phyloP scores from a whole-genome alignment of 345 rosid species.

The Eucalyptus cloeziana region DNA sequence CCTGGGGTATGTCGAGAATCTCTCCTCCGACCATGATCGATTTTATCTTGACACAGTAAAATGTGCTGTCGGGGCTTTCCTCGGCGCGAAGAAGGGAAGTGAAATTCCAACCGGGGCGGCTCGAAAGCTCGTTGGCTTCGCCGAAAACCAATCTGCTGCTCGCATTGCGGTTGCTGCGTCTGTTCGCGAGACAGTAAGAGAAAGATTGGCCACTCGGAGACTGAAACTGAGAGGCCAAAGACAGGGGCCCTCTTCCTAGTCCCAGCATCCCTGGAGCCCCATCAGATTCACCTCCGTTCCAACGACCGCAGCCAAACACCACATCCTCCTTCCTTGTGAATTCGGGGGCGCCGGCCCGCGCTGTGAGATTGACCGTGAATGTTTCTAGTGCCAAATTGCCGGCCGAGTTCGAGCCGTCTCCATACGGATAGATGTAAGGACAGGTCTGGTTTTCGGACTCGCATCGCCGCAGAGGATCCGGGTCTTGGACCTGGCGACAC shows the following conservation, averaged over 20 bases:
- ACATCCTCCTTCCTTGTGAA: conserved; percentile 38
- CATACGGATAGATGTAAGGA: conserved; percentile 86
- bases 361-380: conserved; percentile 62
- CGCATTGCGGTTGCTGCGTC: conserved; percentile 49
- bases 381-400: conserved; percentile 81
- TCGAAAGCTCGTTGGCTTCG: conserved; percentile 45
- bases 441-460: conserved; percentile 49
- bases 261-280: conserved; percentile 90
- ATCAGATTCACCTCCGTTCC: conserved; percentile 75
- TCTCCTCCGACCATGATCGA: conserved; percentile 62
- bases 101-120: conserved; percentile 50
- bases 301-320: conserved; percentile 93
- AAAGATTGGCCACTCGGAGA: conserved; percentile 70
- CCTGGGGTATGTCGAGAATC: conserved; percentile 46
- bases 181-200: conserved; percentile 77
- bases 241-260: conserved; percentile 83
- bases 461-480: conserved; percentile 50
- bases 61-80: conserved; percentile 47
- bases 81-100: conserved; percentile 50
- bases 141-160: conserved; percentile 89
- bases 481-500: conserved; percentile 48
- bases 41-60: conserved; percentile 65
- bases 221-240: conserved; percentile 81
- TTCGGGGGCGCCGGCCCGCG: conserved; percentile 21
- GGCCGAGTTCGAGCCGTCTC: conserved; percentile 80